Evolutionary conservation across 139 green algal species (phyloP), one percentile per base, ranked within the genome.

Genomic region (Chlamydomonas sp.): DNA sequence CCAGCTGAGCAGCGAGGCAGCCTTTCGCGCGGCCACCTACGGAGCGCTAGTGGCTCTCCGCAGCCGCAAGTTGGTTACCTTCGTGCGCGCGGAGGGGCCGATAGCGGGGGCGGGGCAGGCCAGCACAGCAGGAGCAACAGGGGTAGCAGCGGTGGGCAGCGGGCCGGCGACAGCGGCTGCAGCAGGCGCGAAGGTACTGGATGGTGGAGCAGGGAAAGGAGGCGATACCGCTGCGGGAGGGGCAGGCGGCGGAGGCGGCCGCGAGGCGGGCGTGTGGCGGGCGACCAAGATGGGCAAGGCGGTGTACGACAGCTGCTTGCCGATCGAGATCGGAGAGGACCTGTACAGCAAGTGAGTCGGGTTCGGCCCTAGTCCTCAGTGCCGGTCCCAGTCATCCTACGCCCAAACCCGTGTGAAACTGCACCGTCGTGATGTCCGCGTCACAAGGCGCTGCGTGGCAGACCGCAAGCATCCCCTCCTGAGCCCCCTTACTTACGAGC

Each of bases 241-340:
- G 14, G 68, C 10, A 7, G 10, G 14, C 59, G 17, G 80, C 57
- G 61, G 57, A 7, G 80, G 80, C 12, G 80, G 71, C 57, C 71
- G 71, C 71, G 71, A 71, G 15, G 69, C 64, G 17, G 81, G 59
- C 17, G 9, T 76, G 14, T 94, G 90, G 88, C 49, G 80, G 72
- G 78, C 88, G 60, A 96, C 93, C 0, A 74, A 67, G 49, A 91
- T 93, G 85, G 94, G 94, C 0, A 60, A n/a, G 18, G 93, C 93
- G 2, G 92, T 96, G 5, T 94, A 94, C 84, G 89, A 93, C 15
- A 90, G 80, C 18, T 83, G 75, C 5, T 88, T 96, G 71, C 92
- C 93, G 14, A 91, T 89, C 18, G 68, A 69, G 1, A 57, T 16
- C 1, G 94, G 91, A 8, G 78, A 93, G 77, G 76, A 82, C 64